Percentiles rank a stretch among this genome's conserved stretches.
Conservation (phyloP, 768 basidiomycete species). For the Lactarius psammicola region DNA sequence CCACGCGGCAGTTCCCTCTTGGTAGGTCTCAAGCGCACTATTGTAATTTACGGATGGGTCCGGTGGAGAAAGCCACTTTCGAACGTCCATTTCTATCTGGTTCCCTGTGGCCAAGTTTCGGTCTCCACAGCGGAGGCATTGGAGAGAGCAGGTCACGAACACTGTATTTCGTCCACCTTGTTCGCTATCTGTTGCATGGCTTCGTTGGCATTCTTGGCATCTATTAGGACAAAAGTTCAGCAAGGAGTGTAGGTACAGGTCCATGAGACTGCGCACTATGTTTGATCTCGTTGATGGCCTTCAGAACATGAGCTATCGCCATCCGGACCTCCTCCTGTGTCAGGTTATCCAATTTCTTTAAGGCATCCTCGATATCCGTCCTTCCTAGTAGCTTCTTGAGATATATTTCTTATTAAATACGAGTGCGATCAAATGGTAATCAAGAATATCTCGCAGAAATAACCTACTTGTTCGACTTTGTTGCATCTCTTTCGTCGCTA, state of each 20-base stretch:
- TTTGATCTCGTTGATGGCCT: neutral
- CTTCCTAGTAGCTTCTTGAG: neutral
- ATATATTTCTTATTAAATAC: neutral
- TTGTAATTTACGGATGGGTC: neutral
- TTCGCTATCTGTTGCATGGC: neutral
- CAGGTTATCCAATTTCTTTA: neutral
- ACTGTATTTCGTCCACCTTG: neutral
- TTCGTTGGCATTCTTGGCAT: neutral
- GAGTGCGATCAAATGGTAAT: neutral
- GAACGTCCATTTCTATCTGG: neutral
- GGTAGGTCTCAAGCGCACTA: neutral
- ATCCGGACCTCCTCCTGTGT: neutral
- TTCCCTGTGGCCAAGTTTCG: neutral
- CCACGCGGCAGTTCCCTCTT: neutral
- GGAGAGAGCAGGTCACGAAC: neutral
- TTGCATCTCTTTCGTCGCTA: neutral
- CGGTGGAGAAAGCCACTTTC: neutral
- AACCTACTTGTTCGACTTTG: neutral
- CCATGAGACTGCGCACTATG: neutral
- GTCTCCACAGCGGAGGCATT: neutral
- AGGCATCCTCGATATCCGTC: neutral
- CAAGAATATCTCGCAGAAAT: neutral
- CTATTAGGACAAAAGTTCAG: neutral
- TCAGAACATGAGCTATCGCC: neutral
- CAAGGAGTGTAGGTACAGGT: neutral